Conservation (phyloP, 2,329 filamentous ascomycete genomes). For the Colletotrichum musae region DNA sequence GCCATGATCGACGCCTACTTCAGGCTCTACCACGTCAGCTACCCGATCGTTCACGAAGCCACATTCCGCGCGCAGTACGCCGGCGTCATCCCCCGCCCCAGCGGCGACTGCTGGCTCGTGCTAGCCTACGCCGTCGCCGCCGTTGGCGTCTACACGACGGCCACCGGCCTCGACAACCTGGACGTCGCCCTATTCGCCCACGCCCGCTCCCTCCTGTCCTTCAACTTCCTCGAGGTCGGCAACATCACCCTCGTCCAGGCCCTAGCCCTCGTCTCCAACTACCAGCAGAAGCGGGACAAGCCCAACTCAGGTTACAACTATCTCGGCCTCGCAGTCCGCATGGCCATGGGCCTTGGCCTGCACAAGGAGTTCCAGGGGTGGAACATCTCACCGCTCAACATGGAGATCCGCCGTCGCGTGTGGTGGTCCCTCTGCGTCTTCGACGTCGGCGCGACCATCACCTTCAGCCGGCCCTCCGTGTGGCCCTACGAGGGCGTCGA, state of each 20-base stretch:
- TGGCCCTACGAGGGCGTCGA: constrained; percentile 43
- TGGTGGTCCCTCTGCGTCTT: constrained; percentile 60
- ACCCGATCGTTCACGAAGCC: constrained; percentile 33
- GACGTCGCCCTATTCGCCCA: constrained; percentile 22
- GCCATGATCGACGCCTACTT: constrained; percentile 47
- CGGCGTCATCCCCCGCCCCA: constrained; percentile 50
- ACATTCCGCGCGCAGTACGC: constrained; percentile 37
- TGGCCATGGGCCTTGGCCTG: constrained; percentile 64
- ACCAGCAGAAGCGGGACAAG: constrained; percentile 62
- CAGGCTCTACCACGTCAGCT: constrained; percentile 32
- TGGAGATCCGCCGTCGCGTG: constrained; percentile 54
- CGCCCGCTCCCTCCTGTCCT: constrained; percentile 24
- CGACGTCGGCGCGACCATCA: constrained; percentile 60
- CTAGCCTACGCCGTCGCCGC: constrained; percentile 45
- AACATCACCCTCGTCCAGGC: constrained; percentile 51
- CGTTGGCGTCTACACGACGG: constrained; percentile 30
- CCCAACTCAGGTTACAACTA: constrained; percentile 67
- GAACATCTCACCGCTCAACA: constrained; percentile 49
- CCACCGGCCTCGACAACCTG: constrained; percentile 21
- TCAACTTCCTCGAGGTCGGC: constrained; percentile 43
- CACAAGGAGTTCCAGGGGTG: constrained; percentile 58
- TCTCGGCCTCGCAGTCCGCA: constrained; percentile 62
- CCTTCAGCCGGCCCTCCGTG: constrained; percentile 49
- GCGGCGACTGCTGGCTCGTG: constrained; percentile 49
- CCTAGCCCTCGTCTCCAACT: constrained; percentile 49